Evolutionary conservation across 345 rosid species (phyloP), one percentile per base, ranked within the genome.

Genomic region (Clausena lansium): DNA sequence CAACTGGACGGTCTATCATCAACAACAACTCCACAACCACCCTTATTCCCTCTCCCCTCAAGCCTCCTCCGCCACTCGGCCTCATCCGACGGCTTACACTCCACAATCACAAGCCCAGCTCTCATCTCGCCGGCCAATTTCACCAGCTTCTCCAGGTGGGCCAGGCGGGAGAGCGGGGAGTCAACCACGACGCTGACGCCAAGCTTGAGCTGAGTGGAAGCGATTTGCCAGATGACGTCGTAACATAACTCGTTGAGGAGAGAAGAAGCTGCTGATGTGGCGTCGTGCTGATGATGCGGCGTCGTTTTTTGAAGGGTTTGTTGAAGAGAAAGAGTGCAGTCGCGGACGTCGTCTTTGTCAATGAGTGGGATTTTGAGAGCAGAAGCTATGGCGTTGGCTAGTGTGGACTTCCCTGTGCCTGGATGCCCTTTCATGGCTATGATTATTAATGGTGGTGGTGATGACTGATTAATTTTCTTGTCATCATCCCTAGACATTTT

Each of bases 351-450:
- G 80, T 91, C 95, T 84, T 91, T 91, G 81, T 89, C 92, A 28
- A 87, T 58, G 84, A 91, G 91, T 24, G 93, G 93, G 88, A 91
- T 35, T 67, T 70, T 77, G 79, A 91, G 88, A 67, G 89, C 24
- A 0, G 89, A 76, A 32, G 95, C 86, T 27, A 91, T 55, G 52
- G 87, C 75, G 11, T 17, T 67, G 58, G 95, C 90, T 7, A 91
- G 54, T 20, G 95, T 88, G 70, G 84, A 80, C 73, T 91, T 91
- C 47, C 95, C 93, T 1, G 89, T 84, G 60, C 95, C 92, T 1
- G 95, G 93, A 82, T 89, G 95, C 17, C 95, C 95, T 80, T 89
- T 89, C 95, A 89, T 91, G 25, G 92, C 91, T 70, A 89, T 70
- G 80, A 91, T 83, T 45, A 83, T 30, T 13, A 82, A 74, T 2